Evolutionary conservation across 2,329 filamentous ascomycete genomes (phyloP).

Genomic region (Herpotrichia juniperi): DNA sequence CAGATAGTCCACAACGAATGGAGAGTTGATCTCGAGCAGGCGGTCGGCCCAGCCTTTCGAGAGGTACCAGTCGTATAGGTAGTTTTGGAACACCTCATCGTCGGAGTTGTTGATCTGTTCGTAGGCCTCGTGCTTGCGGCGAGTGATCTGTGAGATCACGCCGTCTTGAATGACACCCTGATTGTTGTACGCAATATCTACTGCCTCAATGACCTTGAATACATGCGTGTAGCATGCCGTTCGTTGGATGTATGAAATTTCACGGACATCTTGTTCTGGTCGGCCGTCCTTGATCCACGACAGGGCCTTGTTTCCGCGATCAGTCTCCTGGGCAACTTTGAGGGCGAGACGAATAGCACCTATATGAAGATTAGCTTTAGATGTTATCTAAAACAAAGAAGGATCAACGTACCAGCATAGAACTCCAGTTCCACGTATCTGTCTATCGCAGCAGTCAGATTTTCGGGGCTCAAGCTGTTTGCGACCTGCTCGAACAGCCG

Average conservation of each 20-base stretch:
- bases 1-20: conserved; percentile 86
- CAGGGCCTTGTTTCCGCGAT: conserved; percentile 84
- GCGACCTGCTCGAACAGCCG: conserved; percentile 89
- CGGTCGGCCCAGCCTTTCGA: conserved; percentile 82
- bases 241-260: conserved; percentile 70
- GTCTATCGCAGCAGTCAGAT: conserved; percentile 76
- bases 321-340: conserved; percentile 80
- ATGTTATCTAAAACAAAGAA: conserved; percentile 4
- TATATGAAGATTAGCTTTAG: conserved; percentile 13
- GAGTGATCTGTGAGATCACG: conserved; percentile 74
- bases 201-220: conserved; percentile 76
- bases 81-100: conserved; percentile 94
- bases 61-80: conserved; percentile 98
- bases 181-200: conserved; percentile 72
- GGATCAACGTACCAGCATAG: conserved; percentile 68
- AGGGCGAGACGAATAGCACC: conserved; percentile 87
- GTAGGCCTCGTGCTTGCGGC: conserved; percentile 86
- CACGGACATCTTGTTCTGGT: conserved; percentile 71
- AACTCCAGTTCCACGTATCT: conserved; percentile 85
- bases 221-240: conserved; percentile 86
- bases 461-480: conserved; percentile 77
- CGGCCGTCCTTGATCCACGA: conserved; percentile 87
- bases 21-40: conserved; percentile 81
- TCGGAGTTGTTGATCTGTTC: conserved; percentile 84
- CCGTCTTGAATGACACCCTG: conserved; percentile 76